Base-by-base conservation (phyloP, 148 eudicot species). In the Polygonum maritimum region DNA sequence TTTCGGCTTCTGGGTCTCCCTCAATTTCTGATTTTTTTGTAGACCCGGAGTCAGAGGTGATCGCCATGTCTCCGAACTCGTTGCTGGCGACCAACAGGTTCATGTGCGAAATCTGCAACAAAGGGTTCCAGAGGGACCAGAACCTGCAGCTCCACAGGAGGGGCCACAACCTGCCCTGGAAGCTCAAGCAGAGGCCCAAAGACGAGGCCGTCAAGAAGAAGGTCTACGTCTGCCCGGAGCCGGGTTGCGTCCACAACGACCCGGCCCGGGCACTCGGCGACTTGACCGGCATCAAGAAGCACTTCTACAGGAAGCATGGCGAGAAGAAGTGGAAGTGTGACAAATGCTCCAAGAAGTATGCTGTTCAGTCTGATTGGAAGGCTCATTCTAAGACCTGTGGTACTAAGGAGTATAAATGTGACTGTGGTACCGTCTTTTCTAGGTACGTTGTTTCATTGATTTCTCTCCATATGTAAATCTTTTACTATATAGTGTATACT, bases 341-440 rank as follows among this genome's bases (percentile, higher is more conserved):
- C 0, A 93, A 94, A 48, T 94, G 98, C 78, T 86, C 92, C 5
- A 94, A 94, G 86, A 80, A 82, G 40, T 94, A 94, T 77, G 98
- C 98, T 19, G 98, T 94, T 90, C 97, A 92, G 80, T 94, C 98
- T 11, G 98, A 94, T 72, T 94, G 95, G 95, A 94, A 94, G 83
- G 95, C 98, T 80, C 98, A 94, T 76, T 88, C 95, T 63, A 94
- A 90, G 79, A 87, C 89, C 49, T 94, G 98, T 81, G 98, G 98
- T 73, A 89, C 98, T 38, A 90, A 87, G 51, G 98, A 94, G 83
- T 94, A 94, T 77, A 87, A 89, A 83, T 94, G 98, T 84, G 98
- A 94, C 74, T 94, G 98, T 84, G 98, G 98, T 16, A 89, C 98
- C 71, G 85, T 94, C 77, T 94, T 94, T 77, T 90, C 98, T 48